Conservation (phyloP, 352 stramenopile genomes). For the Thalassiosira hispida region DNA sequence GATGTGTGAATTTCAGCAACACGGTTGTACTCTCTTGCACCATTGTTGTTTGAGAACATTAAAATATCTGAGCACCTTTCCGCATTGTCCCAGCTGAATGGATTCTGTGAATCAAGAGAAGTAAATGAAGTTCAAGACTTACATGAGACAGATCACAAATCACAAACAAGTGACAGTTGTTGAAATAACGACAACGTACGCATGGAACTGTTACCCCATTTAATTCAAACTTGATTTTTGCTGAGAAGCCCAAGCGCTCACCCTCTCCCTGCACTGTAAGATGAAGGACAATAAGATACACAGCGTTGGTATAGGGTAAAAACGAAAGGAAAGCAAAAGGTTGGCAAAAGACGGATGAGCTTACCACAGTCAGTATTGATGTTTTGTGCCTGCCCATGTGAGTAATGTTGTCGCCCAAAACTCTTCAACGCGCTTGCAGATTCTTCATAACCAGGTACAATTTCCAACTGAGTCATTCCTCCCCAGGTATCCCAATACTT, state of each 20-base stretch:
- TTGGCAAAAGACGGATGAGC: too few species aligned
- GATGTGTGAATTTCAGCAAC: conserved; percentile 37
- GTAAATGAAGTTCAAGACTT: too few species aligned
- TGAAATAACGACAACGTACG: too few species aligned
- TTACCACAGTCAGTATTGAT: conserved; percentile 10
- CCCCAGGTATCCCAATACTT: conserved; percentile 57
- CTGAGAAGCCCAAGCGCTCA: conserved; percentile 52
- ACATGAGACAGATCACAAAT: too few species aligned
- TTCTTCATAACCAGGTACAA: conserved; percentile 36
- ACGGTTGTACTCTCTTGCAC: conserved; percentile 27
- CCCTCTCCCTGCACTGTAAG: too few species aligned
- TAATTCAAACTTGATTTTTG: conserved; percentile 47
- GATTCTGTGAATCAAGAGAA: too few species aligned
- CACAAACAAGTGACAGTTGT: too few species aligned
- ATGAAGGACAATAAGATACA: background rate
- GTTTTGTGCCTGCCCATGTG: conserved; percentile 39
- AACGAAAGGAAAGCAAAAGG: too few species aligned
- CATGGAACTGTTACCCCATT: conserved; percentile 21
- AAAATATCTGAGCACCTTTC: conserved; percentile 52
- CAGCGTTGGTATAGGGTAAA: background rate
- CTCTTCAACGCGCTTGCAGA: conserved; percentile 37
- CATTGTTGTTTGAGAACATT: conserved; percentile 38
- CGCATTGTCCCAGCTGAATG: conserved; percentile 29
- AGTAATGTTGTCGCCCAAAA: conserved; percentile 21
- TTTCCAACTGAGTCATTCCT: background rate